Percentiles rank a stretch among this genome's conserved stretches.
Evolutionary conservation across 176 grass and related monocot genomes (phyloP).

Genomic region (Sorghum bicolor): Sorghum_bicolor_NCBIv3 NC_012870.2:12555501-12556000

Average conservation of each 20-base stretch:
- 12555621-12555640: too few relatives aligned
- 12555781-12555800: background rate
- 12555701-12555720: background rate
- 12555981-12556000: too few relatives aligned
- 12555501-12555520: too few relatives aligned
- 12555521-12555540: too few relatives aligned
- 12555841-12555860: background rate
- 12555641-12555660: background rate
- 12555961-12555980: background rate
- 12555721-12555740: background rate
- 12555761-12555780: background rate
- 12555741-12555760: background rate
- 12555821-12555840: background rate
- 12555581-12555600: too few relatives aligned
- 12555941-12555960: background rate
- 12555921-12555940: background rate
- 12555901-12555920: background rate
- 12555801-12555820: background rate
- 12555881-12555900: constrained; percentile 3
- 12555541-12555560: too few relatives aligned
- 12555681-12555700: background rate
- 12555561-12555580: too few relatives aligned
- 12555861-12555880: background rate
- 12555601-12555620: background rate
- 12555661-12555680: background rate